These are phyloP conservation scores for Yarrowia bubula DNA, from an alignment of 805 yeast genomes.

Conservation along the genomic window DNA sequence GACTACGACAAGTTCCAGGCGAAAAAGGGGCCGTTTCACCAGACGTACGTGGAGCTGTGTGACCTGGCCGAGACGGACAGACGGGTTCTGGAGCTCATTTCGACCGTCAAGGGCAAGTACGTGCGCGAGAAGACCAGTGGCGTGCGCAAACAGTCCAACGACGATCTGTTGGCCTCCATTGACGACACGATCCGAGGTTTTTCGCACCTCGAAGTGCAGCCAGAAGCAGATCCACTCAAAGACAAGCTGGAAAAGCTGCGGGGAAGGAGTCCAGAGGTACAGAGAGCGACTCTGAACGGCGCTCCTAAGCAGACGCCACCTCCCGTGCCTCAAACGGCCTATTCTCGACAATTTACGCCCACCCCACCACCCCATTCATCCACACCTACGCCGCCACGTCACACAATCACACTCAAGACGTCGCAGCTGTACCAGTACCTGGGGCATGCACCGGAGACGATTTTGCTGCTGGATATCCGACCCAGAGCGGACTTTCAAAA, in stretches of 20 bases:
- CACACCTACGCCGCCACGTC: conserved; percentile 1
- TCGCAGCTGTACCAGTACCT: neutral
- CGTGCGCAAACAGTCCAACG: neutral
- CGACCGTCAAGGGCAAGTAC: conserved; percentile 23
- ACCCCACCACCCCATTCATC: neutral
- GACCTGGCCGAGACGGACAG: conserved; percentile 18
- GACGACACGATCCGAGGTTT: conserved; percentile 17
- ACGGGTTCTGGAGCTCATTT: conserved; percentile 9
- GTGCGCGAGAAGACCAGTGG: neutral
- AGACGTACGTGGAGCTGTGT: conserved; percentile 30
- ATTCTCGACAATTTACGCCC: neutral
- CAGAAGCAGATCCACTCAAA: neutral
- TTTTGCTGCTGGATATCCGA: conserved; percentile 73
- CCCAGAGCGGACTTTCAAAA: conserved; percentile 56
- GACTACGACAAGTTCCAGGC: conserved; percentile 29
- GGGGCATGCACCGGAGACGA: conserved; percentile 48
- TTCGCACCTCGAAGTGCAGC: neutral
- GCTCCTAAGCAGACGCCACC: conserved; percentile 1
- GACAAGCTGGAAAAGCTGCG: conserved; percentile 24
- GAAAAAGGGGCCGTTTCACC: conserved; percentile 31
- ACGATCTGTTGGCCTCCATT: conserved; percentile 1
- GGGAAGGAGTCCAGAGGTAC: conserved; percentile 21
- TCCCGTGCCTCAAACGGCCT: neutral
- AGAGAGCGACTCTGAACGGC: conserved; percentile 10
- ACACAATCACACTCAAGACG: conserved; percentile 3